Conservation (phyloP, 257 asterid genomes). For the Salvia hispanica region DNA sequence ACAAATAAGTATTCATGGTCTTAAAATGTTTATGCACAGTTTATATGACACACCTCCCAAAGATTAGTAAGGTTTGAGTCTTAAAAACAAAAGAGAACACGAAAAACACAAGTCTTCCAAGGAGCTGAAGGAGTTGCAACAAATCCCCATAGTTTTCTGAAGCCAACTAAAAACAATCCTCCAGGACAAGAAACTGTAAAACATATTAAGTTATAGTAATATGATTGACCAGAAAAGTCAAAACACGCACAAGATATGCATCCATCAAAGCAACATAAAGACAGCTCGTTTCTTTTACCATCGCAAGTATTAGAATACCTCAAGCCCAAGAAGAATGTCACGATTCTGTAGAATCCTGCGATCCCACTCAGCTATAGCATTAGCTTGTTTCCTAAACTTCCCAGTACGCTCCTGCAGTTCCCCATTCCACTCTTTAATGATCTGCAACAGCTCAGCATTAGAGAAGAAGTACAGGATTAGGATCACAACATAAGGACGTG, state of each 20-base stretch:
- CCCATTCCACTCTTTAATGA: slow-evolving; percentile 93
- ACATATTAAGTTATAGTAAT: too few relatives aligned
- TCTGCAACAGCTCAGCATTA: slow-evolving; percentile 47
- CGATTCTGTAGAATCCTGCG: slow-evolving; percentile 91
- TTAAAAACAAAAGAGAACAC: background rate
- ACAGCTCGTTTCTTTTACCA: background rate
- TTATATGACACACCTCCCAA: background rate
- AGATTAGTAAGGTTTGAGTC: background rate
- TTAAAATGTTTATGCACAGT: slow-evolving; percentile 14
- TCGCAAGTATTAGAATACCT: slow-evolving; percentile 52
- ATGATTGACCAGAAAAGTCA: slow-evolving; percentile 12
- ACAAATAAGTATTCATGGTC: slow-evolving; percentile 6
- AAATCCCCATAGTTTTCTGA: background rate
- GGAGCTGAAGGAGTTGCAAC: background rate
- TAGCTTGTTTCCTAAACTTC: slow-evolving; percentile 87
- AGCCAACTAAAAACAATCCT: background rate
- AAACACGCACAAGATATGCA: slow-evolving; percentile 9
- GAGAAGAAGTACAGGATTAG: slow-evolving; percentile 9
- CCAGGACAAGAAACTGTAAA: slow-evolving; percentile 1
- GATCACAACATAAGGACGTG: slow-evolving; percentile 2
- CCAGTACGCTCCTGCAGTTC: slow-evolving; percentile 94
- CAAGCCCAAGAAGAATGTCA: slow-evolving; percentile 84
- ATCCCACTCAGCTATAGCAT: slow-evolving; percentile 98
- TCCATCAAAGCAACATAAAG: slow-evolving; percentile 12
- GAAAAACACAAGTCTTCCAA: background rate